A percentile compares a stretch with the other conserved stretches of the same genome.
Conservation (phyloP, 2,329 filamentous ascomycete species). For the Neofusicoccum ribis region DNA sequence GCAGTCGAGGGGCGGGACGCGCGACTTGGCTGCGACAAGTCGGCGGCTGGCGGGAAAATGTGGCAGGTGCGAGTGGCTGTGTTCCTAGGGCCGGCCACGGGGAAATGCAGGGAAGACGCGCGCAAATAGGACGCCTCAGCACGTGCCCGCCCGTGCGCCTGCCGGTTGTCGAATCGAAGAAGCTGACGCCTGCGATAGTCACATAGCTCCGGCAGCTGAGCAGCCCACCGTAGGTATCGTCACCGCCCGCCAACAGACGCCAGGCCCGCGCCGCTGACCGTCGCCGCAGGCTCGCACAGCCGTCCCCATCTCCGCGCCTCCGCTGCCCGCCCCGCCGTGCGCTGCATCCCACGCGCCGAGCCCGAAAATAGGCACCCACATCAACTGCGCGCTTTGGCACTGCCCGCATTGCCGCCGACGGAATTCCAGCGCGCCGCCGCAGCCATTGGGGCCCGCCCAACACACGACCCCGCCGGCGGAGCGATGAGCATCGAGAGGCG, state of each 20-base stretch:
- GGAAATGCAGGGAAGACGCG: not conserved
- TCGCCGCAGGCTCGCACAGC: not conserved
- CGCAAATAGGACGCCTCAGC: not conserved
- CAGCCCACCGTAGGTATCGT: not conserved
- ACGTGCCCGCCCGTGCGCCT: not conserved
- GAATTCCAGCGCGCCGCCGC: not conserved
- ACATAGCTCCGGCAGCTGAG: not conserved
- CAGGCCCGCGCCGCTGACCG: not conserved
- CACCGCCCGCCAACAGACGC: not conserved
- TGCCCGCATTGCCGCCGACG: not conserved
- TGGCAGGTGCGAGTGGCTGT: not conserved
- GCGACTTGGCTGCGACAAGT: not conserved
- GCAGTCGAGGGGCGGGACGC: not conserved
- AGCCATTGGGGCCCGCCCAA: not conserved
- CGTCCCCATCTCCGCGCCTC: not conserved
- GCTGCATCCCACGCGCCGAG: not conserved
- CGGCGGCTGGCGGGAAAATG: not conserved
- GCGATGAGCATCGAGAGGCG: conserved; percentile 54
- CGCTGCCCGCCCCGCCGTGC: not conserved
- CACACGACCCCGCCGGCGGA: conserved; percentile 26
- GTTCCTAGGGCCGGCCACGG: not conserved
- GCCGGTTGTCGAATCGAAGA: not conserved
- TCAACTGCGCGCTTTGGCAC: not conserved
- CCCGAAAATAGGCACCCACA: not conserved
- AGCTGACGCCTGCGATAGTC: not conserved